Evolutionary conservation across 2,329 filamentous ascomycete genomes (phyloP), one percentile per base, ranked within the genome.

Genomic region (Fusarium tricinctum): DNA sequence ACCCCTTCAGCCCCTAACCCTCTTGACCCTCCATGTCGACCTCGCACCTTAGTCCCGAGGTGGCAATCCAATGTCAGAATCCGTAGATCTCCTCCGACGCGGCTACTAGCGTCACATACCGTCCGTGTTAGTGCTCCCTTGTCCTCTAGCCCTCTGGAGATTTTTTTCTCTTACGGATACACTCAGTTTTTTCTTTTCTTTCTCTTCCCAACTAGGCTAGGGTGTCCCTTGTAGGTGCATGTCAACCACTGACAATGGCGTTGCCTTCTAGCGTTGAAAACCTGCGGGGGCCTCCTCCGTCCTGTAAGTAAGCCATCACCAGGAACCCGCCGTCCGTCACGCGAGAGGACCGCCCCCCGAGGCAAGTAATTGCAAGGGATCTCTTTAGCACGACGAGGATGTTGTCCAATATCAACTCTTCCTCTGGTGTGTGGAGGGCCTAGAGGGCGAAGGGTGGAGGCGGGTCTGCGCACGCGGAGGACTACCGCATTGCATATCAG

Each of bases 251-350:
- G 42, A 56, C n/a, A 23, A 63, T 61, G 48, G 58, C 39, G 54
- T 63, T 44, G 42, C 20, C 50, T 59, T 65, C 40, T 61, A 67
- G 65, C 44, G 58, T 53, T 54, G 40, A 40, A 15, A 15, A 14
- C 30, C 30, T 38, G 17, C 35, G 17, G 50, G 22, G 15, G 12
- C 10, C 15, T 38, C 48, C 33, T 28, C 12, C 15, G 47, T 14
- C n/a, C 23, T 70, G 53, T 50, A 50, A 68, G 51, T 50, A 50
- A 68, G 51, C 62, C 57, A 59, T 71, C 68, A 63, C 58, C 59
- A 49, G 58, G 61, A 58, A 55, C 68, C 68, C 68, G 62, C 63
- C 57, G 68, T 70, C 71, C 57, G 68, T 72, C 71, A 63, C 63
- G 66, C 70, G 68, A 72, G 33, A 8, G 26, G 26, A 26, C 26